Evolutionary conservation across 768 basidiomycete species (phyloP).

Genomic region (Hygrophorus russula): DNA sequence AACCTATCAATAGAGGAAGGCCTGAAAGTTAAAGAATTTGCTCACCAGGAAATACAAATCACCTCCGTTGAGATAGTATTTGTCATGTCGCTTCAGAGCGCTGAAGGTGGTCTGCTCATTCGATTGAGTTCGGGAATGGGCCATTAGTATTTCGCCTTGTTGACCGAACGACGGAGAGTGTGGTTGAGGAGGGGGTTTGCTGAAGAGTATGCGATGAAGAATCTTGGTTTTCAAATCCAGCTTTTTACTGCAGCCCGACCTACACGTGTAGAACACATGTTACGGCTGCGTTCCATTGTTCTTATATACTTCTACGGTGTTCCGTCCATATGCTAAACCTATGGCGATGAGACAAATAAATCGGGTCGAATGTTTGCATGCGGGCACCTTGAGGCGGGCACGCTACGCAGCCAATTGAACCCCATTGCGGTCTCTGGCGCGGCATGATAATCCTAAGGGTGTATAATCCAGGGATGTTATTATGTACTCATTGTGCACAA

Average conservation of each 20-base stretch:
- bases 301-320: slow-evolving; percentile 10
- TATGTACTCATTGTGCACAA: too few relatives aligned
- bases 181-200: slow-evolving; percentile 16
- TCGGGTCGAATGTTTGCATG: too few relatives aligned
- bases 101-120: slow-evolving; percentile 10
- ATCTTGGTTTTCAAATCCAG: slow-evolving; percentile 22
- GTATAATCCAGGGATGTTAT: too few relatives aligned
- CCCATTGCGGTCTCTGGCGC: neutral
- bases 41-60: slow-evolving; percentile 41
- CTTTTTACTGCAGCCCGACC: slow-evolving; percentile 4
- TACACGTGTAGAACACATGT: slow-evolving; percentile 23
- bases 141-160: slow-evolving; percentile 13
- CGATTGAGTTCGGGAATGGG: slow-evolving; percentile 8
- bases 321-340: neutral
- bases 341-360: neutral
- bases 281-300: slow-evolving; percentile 8
- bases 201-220: slow-evolving; percentile 26
- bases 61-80: slow-evolving; percentile 41
- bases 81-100: slow-evolving; percentile 18
- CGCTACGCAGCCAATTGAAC: neutral
- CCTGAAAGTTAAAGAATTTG: slow-evolving; percentile 18
- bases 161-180: slow-evolving; percentile 19
- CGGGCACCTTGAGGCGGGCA: neutral
- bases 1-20: slow-evolving; percentile 16
- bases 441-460: neutral